A percentile compares a stretch with the other conserved stretches of the same genome.
phyloP scores from a whole-genome alignment of 306 rosid species.

The Spatholobus suberectus region DNA sequence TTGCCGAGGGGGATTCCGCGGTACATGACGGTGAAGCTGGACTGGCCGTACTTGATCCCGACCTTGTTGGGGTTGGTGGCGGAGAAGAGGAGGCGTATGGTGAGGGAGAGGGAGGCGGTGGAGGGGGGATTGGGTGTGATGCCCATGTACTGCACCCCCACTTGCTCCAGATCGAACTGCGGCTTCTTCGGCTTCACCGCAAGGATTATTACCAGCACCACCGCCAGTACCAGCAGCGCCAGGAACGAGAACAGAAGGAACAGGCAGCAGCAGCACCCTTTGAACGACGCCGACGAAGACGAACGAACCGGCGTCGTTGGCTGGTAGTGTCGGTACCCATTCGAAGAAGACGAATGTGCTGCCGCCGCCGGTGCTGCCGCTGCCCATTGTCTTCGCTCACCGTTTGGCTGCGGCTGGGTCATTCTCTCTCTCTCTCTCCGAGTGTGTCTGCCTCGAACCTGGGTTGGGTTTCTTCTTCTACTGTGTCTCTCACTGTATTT shows the following conservation, averaged over 20 bases:
- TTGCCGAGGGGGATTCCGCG: constrained; percentile 87
- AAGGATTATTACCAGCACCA: constrained; percentile 73
- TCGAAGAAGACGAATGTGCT: neutral
- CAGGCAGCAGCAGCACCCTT: constrained; percentile 95
- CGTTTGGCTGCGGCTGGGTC: constrained; percentile 18
- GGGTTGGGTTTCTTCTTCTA: constrained; percentile 3
- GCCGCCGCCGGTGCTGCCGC: neutral
- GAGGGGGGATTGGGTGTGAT: constrained; percentile 55
- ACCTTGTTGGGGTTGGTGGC: constrained; percentile 94
- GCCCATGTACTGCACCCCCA: constrained; percentile 86
- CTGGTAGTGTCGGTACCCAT: constrained; percentile 42
- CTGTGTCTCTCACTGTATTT: neutral
- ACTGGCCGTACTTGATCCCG: constrained; percentile 91
- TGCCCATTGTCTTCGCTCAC: constrained; percentile 28
- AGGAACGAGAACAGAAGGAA: constrained; percentile 86
- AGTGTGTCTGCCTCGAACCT: no score
- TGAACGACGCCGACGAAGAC: constrained; percentile 75
- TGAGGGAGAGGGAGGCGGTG: constrained; percentile 74
- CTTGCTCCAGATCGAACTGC: constrained; percentile 92
- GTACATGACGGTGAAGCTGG: constrained; percentile 94
- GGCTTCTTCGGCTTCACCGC: constrained; percentile 95
- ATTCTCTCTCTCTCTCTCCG: constrained; percentile 20
- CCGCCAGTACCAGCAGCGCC: constrained; percentile 74
- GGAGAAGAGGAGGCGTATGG: constrained; percentile 70
- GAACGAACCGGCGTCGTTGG: constrained; percentile 51